These are phyloP conservation scores for Candida suzukii DNA, from an alignment of 805 yeast genomes.

Conservation along the genomic window DNA sequence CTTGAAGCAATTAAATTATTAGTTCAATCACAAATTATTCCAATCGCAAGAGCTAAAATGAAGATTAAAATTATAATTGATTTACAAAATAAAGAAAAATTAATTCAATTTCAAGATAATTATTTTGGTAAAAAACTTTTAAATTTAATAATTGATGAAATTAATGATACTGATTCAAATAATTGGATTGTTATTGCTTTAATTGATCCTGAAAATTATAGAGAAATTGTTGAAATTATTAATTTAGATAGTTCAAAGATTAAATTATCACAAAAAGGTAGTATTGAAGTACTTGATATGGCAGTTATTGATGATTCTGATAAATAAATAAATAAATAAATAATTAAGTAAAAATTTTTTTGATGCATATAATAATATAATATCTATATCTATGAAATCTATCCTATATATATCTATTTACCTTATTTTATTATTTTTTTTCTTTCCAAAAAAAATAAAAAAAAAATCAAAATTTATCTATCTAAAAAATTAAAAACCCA, in stretches of 20 bases:
- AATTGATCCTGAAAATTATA: conserved; percentile 81
- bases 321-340: conserved; percentile 2
- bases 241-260: conserved; percentile 33
- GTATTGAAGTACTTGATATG: conserved; percentile 80
- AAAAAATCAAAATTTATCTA: too few species aligned
- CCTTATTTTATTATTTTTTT: too few species aligned
- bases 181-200: conserved; percentile 54
- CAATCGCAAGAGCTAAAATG: conserved; percentile 94
- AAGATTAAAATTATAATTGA: conserved; percentile 60
- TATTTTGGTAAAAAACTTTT: conserved; percentile 13
- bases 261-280: conserved; percentile 41
- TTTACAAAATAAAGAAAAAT: conserved; percentile 42
- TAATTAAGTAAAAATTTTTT: not conserved
- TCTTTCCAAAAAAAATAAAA: too few species aligned
- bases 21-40: conserved; percentile 74
- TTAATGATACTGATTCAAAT: conserved; percentile 16
- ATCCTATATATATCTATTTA: too few species aligned
- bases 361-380: too few species aligned
- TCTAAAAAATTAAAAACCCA: too few species aligned
- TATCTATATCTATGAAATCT: too few species aligned
- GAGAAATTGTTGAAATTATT: conserved; percentile 58
- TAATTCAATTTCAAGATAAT: conserved; percentile 16
- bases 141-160: conserved; percentile 9
- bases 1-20: conserved; percentile 81
- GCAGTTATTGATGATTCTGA: conserved; percentile 68